Evolutionary conservation across 331 rosid genomes (phyloP), one percentile per base, ranked within the genome.

Genomic region (Saraca asoca): DNA sequence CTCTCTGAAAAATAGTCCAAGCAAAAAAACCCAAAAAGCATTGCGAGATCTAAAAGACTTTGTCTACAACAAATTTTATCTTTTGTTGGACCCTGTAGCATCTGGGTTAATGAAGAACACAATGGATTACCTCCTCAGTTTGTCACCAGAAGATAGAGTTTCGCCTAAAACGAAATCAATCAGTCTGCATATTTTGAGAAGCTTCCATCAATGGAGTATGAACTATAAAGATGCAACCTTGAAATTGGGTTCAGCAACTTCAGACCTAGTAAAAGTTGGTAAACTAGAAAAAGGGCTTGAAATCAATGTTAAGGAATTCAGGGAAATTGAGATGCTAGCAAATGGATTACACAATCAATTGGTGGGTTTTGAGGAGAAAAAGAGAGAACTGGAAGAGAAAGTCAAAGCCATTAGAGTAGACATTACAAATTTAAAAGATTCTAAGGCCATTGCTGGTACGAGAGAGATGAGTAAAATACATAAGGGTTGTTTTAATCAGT

Each of bases 401-500:
- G 50, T 77, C 13, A 65, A 51, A 50, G 73, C 65, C 33, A n/a
- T 70, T 11, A 70, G 64, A 49, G 45, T 31, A 49, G 69, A 70
- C 44, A 70, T 76, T 16, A 15, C 43, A 14, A 61, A 69, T 63
- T 48, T 48, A 5, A 31, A 33, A 48, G 45, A n/a, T 12, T 12
- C 72, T 5, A 63, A 16, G 58, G 64, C 57, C 18, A 17, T 0
- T 1, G 68, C 19, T 39, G 68, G n/a, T 14, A 4, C 57, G 58
- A 64, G 76, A 33, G 56, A 76, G 43, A 64, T n/a, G n/a, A n/a
- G n/a, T n/a, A n/a, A n/a, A n/a, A n/a, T n/a, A 73, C 79, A 45
- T 75, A 93, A 0, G 70, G 77, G 62, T 82, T 77, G 46, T 73
- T 81, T 19, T 64, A 81, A 48, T 82, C 98, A 14, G 72, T 79